These are phyloP conservation scores for Aspergillus japonicus DNA, from an alignment of 2,329 filamentous ascomycete species.

Conservation along the genomic window DNA sequence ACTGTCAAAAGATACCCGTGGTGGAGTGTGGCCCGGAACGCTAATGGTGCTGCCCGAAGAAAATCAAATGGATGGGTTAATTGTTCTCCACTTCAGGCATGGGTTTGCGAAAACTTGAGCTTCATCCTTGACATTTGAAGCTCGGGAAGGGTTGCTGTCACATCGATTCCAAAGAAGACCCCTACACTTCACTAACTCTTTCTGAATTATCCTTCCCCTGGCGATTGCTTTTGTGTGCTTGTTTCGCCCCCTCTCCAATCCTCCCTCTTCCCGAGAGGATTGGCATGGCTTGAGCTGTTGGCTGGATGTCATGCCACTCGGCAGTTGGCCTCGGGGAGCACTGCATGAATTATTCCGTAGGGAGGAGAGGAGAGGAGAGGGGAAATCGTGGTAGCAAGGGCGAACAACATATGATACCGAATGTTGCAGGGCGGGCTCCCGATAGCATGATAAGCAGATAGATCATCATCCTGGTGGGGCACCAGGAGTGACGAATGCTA, in stretches of 20 bases:
- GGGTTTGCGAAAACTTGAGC: background rate
- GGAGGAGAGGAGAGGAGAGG: background rate
- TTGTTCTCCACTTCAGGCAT: conserved; percentile 8
- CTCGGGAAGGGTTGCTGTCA: background rate
- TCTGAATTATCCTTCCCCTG: background rate
- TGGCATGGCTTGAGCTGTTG: background rate
- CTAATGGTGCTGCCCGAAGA: conserved; percentile 5
- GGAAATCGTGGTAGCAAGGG: background rate
- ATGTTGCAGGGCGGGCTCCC: conserved; percentile 3
- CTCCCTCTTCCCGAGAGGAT: background rate
- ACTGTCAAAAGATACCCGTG: conserved; percentile 4
- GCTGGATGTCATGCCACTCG: conserved; percentile 4
- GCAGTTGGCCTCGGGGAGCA: background rate
- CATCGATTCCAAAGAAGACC: background rate
- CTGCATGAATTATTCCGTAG: conserved; percentile 1
- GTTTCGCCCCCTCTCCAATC: background rate
- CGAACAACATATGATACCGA: conserved; percentile 8
- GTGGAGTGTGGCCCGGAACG: conserved; percentile 5
- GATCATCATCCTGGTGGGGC: conserved; percentile 5
- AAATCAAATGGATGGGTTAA: background rate
- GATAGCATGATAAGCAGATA: conserved; percentile 9
- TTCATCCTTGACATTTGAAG: background rate
- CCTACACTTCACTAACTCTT: background rate
- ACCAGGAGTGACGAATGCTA: conserved; percentile 7
- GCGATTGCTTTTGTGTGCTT: background rate